Percentiles rank a stretch among this genome's conserved stretches.
Evolutionary conservation across 306 rosid species (phyloP).

Genomic region (Carpinus viminea): DNA sequence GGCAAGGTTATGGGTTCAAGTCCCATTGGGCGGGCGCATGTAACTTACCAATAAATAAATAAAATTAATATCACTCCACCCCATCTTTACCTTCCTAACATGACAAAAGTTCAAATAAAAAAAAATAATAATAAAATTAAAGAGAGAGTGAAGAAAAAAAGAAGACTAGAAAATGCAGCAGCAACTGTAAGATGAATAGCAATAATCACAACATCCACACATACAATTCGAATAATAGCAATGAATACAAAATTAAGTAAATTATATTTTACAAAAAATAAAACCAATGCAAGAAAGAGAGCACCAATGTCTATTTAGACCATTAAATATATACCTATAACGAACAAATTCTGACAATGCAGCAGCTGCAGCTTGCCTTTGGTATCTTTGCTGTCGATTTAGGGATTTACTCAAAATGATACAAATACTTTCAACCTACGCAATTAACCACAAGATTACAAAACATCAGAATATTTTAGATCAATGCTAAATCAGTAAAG

Average conservation of each 20-base stretch:
- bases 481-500: constrained; percentile 2
- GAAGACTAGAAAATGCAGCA: too few species aligned
- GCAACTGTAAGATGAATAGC: neutral
- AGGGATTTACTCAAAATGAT: constrained; percentile 68
- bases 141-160: too few species aligned
- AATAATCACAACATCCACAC: neutral
- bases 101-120: neutral
- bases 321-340: constrained; percentile 57
- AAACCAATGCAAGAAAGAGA: constrained; percentile 11
- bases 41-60: too few species aligned
- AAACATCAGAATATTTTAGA: constrained; percentile 11
- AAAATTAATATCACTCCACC: too few species aligned
- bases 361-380: constrained; percentile 95
- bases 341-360: constrained; percentile 93
- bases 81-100: neutral
- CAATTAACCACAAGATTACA: constrained; percentile 27
- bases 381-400: constrained; percentile 75
- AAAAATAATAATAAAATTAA: too few species aligned
- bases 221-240: neutral
- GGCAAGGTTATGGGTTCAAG: too few species aligned
- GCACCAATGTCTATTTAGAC: constrained; percentile 21
- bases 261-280: neutral
- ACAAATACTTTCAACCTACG: constrained; percentile 80
- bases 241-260: neutral
- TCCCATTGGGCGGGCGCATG: too few species aligned